Evolutionary conservation across 2,329 filamentous ascomycete species (phyloP), one percentile per base, ranked within the genome.

Genomic region (Fusarium miscanthi): DNA sequence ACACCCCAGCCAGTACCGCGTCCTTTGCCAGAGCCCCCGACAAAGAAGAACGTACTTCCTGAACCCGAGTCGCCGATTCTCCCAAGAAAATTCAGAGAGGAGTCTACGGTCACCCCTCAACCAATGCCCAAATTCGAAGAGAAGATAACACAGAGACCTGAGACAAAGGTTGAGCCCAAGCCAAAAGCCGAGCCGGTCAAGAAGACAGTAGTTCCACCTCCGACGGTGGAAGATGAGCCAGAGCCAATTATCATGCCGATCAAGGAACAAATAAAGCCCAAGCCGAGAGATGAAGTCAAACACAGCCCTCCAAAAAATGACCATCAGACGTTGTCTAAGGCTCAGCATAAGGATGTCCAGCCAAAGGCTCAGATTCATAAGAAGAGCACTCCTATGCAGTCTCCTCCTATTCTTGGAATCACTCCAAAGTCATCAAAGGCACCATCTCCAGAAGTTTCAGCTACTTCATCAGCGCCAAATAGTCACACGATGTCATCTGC

Each of bases 141-240:
- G 9, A 49, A 73, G 33, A 30, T 31, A 6, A 14, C 11, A 12
- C 42, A 30, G 21, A 53, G 51, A 21, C 3, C 14, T 3, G 48
- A 64, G 8, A 23, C n/a, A 40, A 25, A 27, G n/a, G 12, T 16
- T 11, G 51, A 53, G 21, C 8, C 10, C 23, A 60, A 31, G 33
- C 25, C 37, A n/a, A 25, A 21, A 4, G 31, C 23, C 8, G 38
- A 70, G 14, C 10, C 33, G 8, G 21, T 5, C 14, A 57, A 25
- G n/a, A 46, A 48, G 31, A 21, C n/a, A 9, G 11, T 12, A 3
- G 17, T 30, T 14, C 58, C 64, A 13, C n/a, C 33, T n/a, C 43
- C 51, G 3, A 59, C 65, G 2, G 65, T 69, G 12, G 58, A 64
- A 46, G 51, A 69, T 40, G 66, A 69, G 11, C 35, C 51, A 19